A percentile compares a stretch with the other conserved stretches of the same genome.
These are phyloP conservation scores for Penicillium occitanis DNA, from an alignment of 2,329 filamentous ascomycete genomes.

Conservation along the genomic window DNA sequence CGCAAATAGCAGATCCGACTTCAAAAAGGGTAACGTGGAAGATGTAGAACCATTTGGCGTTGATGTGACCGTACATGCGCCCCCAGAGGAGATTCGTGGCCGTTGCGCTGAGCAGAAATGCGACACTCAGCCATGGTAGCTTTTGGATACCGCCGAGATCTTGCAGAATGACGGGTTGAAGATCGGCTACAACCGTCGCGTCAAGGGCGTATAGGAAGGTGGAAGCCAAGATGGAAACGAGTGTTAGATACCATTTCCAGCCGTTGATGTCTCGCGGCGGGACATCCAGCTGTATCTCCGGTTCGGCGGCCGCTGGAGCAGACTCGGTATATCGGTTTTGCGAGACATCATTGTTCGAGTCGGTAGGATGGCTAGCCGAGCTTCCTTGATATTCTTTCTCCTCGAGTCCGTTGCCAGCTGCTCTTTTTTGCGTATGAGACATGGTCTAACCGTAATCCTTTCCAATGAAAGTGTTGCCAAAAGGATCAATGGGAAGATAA, in stretches of 20 bases:
- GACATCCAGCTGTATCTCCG: neutral
- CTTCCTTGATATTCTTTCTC: neutral
- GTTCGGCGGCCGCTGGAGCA: neutral
- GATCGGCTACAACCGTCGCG: slow-evolving; percentile 51
- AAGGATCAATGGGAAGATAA: no score
- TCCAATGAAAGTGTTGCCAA: no score
- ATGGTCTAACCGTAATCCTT: neutral
- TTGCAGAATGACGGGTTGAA: slow-evolving; percentile 44
- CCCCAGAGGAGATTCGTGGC: slow-evolving; percentile 3
- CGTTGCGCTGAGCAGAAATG: slow-evolving; percentile 42
- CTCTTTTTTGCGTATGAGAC: neutral
- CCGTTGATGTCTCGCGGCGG: neutral
- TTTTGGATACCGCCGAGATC: slow-evolving; percentile 38
- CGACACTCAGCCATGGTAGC: slow-evolving; percentile 43
- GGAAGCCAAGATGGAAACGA: neutral
- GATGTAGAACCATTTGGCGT: slow-evolving; percentile 6
- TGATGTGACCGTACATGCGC: neutral
- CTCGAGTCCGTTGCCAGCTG: neutral
- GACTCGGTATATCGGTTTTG: neutral
- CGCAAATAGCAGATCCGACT: slow-evolving; percentile 32
- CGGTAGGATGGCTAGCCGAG: neutral
- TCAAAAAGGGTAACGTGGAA: slow-evolving; percentile 27
- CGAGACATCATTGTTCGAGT: neutral
- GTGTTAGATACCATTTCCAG: neutral
- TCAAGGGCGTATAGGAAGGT: slow-evolving; percentile 27